Evolutionary conservation across 495 filamentous ascomycete species (phyloP).

Genomic region (Aspergillus taichungensis): DNA sequence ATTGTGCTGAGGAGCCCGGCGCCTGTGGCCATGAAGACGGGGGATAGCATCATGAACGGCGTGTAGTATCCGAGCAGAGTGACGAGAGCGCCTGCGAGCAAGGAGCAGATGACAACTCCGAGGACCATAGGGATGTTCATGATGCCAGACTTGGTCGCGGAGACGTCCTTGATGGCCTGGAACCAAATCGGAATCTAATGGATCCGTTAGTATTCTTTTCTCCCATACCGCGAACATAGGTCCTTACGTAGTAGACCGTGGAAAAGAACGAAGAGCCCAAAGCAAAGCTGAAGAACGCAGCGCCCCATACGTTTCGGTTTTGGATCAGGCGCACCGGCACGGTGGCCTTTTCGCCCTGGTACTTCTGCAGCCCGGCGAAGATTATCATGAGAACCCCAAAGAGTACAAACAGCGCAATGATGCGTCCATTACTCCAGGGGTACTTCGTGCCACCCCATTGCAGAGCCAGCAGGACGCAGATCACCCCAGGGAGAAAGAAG

Average conservation of each 20-base stretch:
- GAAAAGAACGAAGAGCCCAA: conserved; percentile 59
- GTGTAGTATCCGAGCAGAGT: conserved; percentile 65
- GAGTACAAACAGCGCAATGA: conserved; percentile 64
- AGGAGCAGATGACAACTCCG: conserved; percentile 47
- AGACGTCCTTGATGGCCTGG: conserved; percentile 67
- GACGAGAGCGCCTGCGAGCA: conserved; percentile 53
- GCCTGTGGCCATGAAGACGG: conserved; percentile 55
- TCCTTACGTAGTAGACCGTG: conserved; percentile 45
- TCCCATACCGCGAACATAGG: background rate
- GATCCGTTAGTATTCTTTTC: conserved; percentile 1
- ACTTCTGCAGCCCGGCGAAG: conserved; percentile 59
- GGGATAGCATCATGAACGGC: conserved; percentile 57
- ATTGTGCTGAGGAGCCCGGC: conserved; percentile 63
- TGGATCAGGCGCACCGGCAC: conserved; percentile 64
- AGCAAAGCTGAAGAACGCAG: conserved; percentile 44
- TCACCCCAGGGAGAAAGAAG: conserved; percentile 62
- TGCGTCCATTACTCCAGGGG: conserved; percentile 52
- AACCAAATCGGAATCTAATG: conserved; percentile 78
- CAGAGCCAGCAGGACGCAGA: conserved; percentile 67
- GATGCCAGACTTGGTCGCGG: conserved; percentile 64
- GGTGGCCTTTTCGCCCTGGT: conserved; percentile 64
- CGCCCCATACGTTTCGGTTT: conserved; percentile 57
- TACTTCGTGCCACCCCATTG: conserved; percentile 79
- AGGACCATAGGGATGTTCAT: conserved; percentile 69
- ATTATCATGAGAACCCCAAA: conserved; percentile 53